These are phyloP conservation scores for Teratosphaeria zuluensis DNA, from an alignment of 2,329 filamentous ascomycete genomes.

Conservation along the genomic window DNA sequence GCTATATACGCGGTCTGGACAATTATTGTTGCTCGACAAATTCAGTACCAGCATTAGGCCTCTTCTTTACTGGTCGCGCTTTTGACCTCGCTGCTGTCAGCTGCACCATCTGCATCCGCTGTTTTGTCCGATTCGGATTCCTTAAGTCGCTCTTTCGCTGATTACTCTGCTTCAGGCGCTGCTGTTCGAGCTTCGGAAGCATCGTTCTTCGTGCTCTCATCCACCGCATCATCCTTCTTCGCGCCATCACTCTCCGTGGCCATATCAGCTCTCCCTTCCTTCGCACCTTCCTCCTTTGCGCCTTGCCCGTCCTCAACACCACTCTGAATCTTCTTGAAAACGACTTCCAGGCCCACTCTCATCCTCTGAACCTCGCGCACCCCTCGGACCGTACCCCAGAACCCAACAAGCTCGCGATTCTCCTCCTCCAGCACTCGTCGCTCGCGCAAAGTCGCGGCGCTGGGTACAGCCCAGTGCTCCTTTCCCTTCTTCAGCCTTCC, in stretches of 20 bases:
- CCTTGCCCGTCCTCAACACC: not conserved
- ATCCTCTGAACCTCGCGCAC: slow-evolving; percentile 1
- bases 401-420: slow-evolving; percentile 5
- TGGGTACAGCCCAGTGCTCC: slow-evolving; percentile 1
- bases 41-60: not conserved
- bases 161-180: not conserved
- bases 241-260: not conserved
- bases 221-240: not conserved
- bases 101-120: not conserved
- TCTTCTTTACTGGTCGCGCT: not conserved
- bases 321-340: not conserved
- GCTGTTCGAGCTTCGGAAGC: not conserved
- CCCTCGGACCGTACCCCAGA: slow-evolving; percentile 5
- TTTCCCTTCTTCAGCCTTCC: not conserved
- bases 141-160: not conserved
- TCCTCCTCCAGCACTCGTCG: not conserved
- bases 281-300: not conserved
- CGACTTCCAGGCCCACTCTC: not conserved
- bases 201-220: not conserved
- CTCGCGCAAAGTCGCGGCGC: slow-evolving; percentile 2
- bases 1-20: not conserved
- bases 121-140: not conserved
- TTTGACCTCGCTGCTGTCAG: not conserved
- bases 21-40: not conserved
- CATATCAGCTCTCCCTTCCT: too few relatives aligned